Evolutionary conservation across 495 filamentous ascomycete genomes (phyloP).

Genomic region (Aspergillus egyptiacus): DNA sequence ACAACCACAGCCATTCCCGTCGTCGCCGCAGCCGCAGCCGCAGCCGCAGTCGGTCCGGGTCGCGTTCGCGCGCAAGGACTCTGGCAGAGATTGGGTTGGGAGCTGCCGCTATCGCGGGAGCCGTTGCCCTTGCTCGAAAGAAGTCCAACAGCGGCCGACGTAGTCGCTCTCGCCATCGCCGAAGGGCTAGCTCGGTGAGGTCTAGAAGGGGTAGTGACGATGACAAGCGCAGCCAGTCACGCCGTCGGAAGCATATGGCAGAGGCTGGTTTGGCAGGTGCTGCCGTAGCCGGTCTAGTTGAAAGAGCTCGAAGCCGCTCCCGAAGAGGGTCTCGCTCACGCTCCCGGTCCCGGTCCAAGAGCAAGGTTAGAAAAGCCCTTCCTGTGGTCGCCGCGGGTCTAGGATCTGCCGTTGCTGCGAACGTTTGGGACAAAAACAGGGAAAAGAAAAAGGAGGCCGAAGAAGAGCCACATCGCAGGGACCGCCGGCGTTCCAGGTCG

Average conservation of each 20-base stretch:
- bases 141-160: conserved; percentile 61
- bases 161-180: conserved; percentile 62
- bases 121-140: conserved; percentile 67
- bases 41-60: conserved; percentile 50
- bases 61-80: conserved; percentile 50
- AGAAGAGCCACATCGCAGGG: conserved; percentile 41
- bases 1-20: conserved; percentile 34
- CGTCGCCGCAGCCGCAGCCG: conserved; percentile 36
- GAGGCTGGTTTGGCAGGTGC: conserved; percentile 75
- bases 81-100: conserved; percentile 71
- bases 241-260: conserved; percentile 63
- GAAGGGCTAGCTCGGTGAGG: conserved; percentile 43
- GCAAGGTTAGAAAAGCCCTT: conserved; percentile 52
- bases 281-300: conserved; percentile 67
- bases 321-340: conserved; percentile 45
- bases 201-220: conserved; percentile 32
- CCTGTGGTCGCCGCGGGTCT: conserved; percentile 71
- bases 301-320: conserved; percentile 64
- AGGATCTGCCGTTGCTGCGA: conserved; percentile 71
- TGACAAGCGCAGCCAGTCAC: conserved; percentile 48
- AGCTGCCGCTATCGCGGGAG: conserved; percentile 75
- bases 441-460: conserved; percentile 52
- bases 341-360: conserved; percentile 50
- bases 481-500: conserved; percentile 47
- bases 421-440: conserved; percentile 73